Evolutionary conservation across 176 grass and related monocot species (phyloP).

Genomic region (Aegilops speltoides): DNA sequence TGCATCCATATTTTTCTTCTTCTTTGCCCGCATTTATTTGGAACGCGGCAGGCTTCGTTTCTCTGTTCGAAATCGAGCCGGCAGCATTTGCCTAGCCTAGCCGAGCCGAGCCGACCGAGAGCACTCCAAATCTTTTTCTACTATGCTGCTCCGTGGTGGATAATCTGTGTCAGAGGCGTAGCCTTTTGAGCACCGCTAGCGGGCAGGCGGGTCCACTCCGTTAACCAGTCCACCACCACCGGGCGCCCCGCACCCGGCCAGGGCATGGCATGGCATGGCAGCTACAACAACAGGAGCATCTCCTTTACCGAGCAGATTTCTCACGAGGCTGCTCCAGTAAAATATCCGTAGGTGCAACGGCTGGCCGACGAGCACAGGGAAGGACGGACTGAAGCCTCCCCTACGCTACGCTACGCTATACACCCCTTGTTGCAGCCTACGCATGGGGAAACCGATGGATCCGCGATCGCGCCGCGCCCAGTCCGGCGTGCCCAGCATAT

Average conservation of each 20-base stretch:
- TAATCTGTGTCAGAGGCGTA: slow-evolving; percentile 15
- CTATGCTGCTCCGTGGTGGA: background rate
- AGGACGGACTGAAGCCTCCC: background rate
- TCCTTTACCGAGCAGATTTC: background rate
- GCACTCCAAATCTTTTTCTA: background rate
- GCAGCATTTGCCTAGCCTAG: background rate
- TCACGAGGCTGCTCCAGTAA: background rate
- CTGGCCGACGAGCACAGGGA: background rate
- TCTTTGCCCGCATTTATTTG: background rate
- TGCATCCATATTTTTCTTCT: background rate
- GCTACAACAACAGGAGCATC: background rate
- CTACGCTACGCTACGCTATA: too few species aligned
- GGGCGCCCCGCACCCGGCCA: background rate
- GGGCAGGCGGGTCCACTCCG: background rate
- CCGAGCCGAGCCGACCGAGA: background rate
- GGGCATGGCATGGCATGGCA: background rate
- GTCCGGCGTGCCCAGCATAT: background rate
- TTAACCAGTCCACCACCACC: background rate
- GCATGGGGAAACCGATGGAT: background rate
- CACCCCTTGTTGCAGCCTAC: background rate
- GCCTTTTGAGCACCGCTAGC: background rate
- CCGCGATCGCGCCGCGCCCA: background rate
- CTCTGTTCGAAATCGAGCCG: background rate
- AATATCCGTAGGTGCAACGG: background rate
- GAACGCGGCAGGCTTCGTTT: background rate